These are phyloP conservation scores for Pseudocercospora pini-densiflorae DNA, from an alignment of 2,329 filamentous ascomycete species.

Conservation along the genomic window DNA sequence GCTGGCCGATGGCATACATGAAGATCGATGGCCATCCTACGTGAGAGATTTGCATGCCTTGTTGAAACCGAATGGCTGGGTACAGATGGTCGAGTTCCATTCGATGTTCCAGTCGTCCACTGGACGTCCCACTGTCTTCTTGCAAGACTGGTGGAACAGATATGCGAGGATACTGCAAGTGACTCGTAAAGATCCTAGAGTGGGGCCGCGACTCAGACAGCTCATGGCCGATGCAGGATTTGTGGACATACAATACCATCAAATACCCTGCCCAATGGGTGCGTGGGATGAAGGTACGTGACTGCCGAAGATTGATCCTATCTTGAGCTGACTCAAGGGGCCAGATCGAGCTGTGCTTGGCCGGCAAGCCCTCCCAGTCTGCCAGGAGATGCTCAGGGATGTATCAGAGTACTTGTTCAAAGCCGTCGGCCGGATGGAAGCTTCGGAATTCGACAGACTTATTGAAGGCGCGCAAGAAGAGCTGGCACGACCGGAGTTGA, in stretches of 20 bases:
- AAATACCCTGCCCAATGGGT: slow-evolving; percentile 14
- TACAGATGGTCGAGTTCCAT: slow-evolving; percentile 87
- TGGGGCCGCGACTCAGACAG: slow-evolving; percentile 24
- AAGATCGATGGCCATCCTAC: slow-evolving; percentile 74
- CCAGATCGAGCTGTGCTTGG: slow-evolving; percentile 9
- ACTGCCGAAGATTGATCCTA: background rate
- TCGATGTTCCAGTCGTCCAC: slow-evolving; percentile 83
- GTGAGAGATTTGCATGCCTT: slow-evolving; percentile 74
- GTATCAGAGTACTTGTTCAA: slow-evolving; percentile 27
- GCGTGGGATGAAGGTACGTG: slow-evolving; percentile 12
- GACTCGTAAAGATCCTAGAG: slow-evolving; percentile 31
- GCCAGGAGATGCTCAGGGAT: slow-evolving; percentile 23
- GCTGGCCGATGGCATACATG: slow-evolving; percentile 72
- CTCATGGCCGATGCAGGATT: slow-evolving; percentile 31
- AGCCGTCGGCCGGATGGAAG: slow-evolving; percentile 17
- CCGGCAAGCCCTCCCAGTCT: slow-evolving; percentile 2
- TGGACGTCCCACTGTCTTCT: slow-evolving; percentile 21
- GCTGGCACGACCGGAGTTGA: slow-evolving; percentile 21
- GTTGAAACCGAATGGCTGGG: slow-evolving; percentile 78
- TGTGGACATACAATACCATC: slow-evolving; percentile 15
- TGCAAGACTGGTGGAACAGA: slow-evolving; percentile 33
- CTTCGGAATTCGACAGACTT: slow-evolving; percentile 21
- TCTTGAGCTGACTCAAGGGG: background rate
- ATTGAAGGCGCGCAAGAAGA: slow-evolving; percentile 27
- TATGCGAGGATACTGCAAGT: slow-evolving; percentile 27